A percentile compares a stretch with the other conserved stretches of the same genome.
Evolutionary conservation across 352 stramenopile species (phyloP).

Genomic region (Blastocystis sp.): DNA sequence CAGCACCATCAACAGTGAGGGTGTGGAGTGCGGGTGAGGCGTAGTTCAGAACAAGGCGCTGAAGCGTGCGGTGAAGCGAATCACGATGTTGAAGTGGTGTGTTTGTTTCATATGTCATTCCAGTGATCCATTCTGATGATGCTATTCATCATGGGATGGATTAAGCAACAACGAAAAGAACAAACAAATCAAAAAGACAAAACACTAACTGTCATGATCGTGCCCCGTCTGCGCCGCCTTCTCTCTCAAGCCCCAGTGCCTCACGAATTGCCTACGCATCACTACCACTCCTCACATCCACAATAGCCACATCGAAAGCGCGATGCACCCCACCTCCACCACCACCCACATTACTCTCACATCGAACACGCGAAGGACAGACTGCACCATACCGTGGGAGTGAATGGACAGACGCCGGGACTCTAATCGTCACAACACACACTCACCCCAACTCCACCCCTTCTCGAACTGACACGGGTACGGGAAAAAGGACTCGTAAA

Average conservation of each 20-base stretch:
- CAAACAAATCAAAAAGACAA: background rate
- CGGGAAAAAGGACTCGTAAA: slow-evolving; percentile 87
- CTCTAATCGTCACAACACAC: background rate
- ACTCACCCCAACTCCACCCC: slow-evolving; percentile 64
- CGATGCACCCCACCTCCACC: background rate
- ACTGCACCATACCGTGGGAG: background rate
- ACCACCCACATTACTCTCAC: background rate
- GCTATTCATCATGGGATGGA: too few relatives aligned
- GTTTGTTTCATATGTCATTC: background rate
- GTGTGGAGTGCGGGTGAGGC: background rate
- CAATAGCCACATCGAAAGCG: background rate
- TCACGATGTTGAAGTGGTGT: background rate
- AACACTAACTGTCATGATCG: background rate
- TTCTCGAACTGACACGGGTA: slow-evolving; percentile 86
- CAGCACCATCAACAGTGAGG: background rate
- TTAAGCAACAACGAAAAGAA: too few relatives aligned
- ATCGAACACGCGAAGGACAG: background rate
- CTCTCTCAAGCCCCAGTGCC: background rate
- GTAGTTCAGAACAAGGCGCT: background rate
- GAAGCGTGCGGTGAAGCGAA: background rate
- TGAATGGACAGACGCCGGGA: background rate
- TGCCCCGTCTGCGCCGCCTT: background rate
- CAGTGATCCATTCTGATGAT: too few relatives aligned
- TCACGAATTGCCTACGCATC: background rate
- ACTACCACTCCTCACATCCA: background rate